These are phyloP conservation scores for Apiotrichum laibachii DNA, from an alignment of 1,284 basidiomycete species.

Conservation along the genomic window DNA sequence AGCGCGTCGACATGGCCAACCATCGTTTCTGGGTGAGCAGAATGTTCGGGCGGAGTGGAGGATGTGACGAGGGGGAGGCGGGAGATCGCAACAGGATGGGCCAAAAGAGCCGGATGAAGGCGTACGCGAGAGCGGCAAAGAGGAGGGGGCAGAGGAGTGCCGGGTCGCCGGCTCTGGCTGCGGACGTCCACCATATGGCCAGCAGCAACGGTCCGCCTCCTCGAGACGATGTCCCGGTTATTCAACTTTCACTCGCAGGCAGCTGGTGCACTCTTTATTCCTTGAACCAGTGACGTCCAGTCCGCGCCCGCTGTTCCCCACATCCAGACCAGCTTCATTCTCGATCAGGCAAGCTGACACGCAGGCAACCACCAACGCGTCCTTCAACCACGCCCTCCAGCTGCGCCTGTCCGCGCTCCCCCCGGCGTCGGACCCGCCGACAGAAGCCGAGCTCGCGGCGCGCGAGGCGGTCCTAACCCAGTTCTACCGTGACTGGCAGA, in stretches of 20 bases:
- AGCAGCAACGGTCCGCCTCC: too few relatives aligned
- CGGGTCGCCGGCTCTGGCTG: too few relatives aligned
- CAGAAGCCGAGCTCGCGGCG: conserved; percentile 29
- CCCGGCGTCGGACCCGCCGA: conserved; percentile 33
- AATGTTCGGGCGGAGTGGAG: background rate
- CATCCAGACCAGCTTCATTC: too few relatives aligned
- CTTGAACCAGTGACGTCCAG: too few relatives aligned
- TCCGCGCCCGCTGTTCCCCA: background rate
- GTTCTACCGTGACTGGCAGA: conserved; percentile 50
- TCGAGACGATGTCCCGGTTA: background rate
- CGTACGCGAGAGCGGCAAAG: too few relatives aligned
- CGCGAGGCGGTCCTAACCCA: conserved; percentile 38
- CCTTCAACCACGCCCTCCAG: conserved; percentile 37
- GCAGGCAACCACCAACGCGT: conserved; percentile 38
- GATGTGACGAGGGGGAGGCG: background rate
- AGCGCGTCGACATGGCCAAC: conserved; percentile 46
- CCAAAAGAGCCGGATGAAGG: too few relatives aligned
- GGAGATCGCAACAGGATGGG: too few relatives aligned
- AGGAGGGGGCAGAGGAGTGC: too few relatives aligned
- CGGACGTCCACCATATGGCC: too few relatives aligned
- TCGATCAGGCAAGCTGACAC: background rate
- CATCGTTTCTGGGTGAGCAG: conserved; percentile 48
- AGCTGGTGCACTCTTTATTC: too few relatives aligned
- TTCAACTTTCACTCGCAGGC: background rate
- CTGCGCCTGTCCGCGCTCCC: conserved; percentile 38